These are phyloP conservation scores for Vaccinium vitisidaea DNA, from an alignment of 148 eudicot genomes.

Conservation along the genomic window DNA sequence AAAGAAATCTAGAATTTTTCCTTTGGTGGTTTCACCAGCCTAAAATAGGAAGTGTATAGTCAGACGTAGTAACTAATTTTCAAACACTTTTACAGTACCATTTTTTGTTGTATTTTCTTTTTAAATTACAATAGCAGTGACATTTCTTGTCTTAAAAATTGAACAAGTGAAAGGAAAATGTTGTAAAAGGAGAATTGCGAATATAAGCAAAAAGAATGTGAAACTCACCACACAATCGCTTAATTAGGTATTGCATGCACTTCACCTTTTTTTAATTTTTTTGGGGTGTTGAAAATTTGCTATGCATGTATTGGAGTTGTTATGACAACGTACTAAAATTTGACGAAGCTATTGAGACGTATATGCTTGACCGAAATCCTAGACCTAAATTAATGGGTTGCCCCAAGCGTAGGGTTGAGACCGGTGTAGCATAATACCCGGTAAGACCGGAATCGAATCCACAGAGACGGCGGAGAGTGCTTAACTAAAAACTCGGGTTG, in stretches of 20 bases:
- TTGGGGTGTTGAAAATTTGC: background rate
- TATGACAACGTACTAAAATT: background rate
- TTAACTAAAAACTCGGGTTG: no score
- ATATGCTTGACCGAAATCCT: no score
- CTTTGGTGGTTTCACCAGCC: background rate
- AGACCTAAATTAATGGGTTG: no score
- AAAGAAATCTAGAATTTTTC: no score
- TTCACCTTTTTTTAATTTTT: background rate
- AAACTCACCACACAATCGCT: background rate
- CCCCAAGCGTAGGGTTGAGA: no score
- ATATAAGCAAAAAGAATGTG: background rate
- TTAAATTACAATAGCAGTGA: background rate
- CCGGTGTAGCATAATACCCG: no score
- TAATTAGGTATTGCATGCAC: background rate
- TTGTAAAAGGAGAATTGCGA: background rate
- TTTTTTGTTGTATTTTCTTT: background rate
- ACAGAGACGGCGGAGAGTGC: no score
- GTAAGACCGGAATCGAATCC: no score
- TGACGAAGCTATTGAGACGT: background rate
- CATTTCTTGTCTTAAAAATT: background rate
- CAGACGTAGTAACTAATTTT: no score
- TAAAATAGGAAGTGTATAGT: background rate
- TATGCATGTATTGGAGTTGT: background rate
- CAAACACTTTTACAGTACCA: background rate
- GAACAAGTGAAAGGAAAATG: background rate